A percentile compares a stretch with the other conserved stretches of the same genome.
phyloP scores from a whole-genome alignment of 1,284 basidiomycete species.

The Pseudozyma thailandica region DNA sequence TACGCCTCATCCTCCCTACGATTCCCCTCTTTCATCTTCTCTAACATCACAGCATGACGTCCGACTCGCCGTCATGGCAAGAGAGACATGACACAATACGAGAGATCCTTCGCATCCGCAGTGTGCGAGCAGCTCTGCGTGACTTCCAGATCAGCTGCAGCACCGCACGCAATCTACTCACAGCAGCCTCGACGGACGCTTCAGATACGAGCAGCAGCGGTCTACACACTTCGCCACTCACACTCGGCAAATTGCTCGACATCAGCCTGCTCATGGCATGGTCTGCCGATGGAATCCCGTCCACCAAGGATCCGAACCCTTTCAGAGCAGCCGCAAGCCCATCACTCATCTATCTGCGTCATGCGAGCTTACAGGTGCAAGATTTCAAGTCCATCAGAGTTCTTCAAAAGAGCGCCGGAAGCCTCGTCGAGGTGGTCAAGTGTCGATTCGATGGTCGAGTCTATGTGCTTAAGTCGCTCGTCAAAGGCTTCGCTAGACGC shows the following conservation, averaged over 20 bases:
- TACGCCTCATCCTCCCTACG: background rate
- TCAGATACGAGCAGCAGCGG: slow-evolving; percentile 9
- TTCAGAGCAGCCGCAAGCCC: slow-evolving; percentile 36
- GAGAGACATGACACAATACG: slow-evolving; percentile 33
- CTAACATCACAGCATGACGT: slow-evolving; percentile 14
- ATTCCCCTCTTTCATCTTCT: background rate
- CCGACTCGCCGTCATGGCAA: slow-evolving; percentile 24
- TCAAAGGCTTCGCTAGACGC: slow-evolving; percentile 62
- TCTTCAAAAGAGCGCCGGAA: slow-evolving; percentile 57
- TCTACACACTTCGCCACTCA: background rate
- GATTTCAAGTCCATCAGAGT: slow-evolving; percentile 60
- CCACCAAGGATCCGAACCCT: slow-evolving; percentile 32
- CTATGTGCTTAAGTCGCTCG: slow-evolving; percentile 65
- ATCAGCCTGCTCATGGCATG: slow-evolving; percentile 52
- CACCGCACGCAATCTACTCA: slow-evolving; percentile 1
- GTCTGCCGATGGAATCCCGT: slow-evolving; percentile 38
- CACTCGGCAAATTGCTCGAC: slow-evolving; percentile 40
- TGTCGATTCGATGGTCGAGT: slow-evolving; percentile 60
- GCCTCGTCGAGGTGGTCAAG: slow-evolving; percentile 63
- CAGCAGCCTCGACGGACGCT: background rate
- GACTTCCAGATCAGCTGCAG: slow-evolving; percentile 39
- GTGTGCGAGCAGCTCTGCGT: slow-evolving; percentile 33
- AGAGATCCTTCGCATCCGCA: slow-evolving; percentile 10
- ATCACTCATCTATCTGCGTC: slow-evolving; percentile 24
- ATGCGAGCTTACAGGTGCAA: slow-evolving; percentile 36